Evolutionary conservation across 805 yeast species (phyloP), one percentile per base, ranked within the genome.

Genomic region (Kodamaea jinghongensis): DNA sequence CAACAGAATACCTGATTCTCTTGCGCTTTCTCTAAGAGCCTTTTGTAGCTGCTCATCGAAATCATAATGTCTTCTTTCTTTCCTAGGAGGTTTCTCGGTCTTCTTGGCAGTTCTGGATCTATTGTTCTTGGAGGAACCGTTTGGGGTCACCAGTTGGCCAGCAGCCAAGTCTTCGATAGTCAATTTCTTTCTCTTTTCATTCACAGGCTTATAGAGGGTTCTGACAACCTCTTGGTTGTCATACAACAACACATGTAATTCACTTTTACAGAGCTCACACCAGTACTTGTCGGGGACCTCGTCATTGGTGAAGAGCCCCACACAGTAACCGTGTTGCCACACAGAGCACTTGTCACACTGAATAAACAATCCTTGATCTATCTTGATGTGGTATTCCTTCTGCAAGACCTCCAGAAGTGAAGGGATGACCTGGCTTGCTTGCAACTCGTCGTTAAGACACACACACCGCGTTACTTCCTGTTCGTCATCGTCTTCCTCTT

Each of bases 301-400:
- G 10, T 76, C 79, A 45, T 81, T 87, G 36, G 78, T 79, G 39
- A 71, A 71, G 42, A 91, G 79, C 1, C 96, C 95, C 27, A 91
- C 96, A 68, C 99, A 91, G 63, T 73, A 87, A 2, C 97, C 98
- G 60, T 91, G 99, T 61, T 91, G 99, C 99, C 99, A 91, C 6
- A 84, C 96, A 13, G 86, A 80, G 65, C 99, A 91, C 46, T 76
- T 74, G 54, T 93, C 99, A 71, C 95, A 85, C 54, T 85, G 93
- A 49, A 85, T 85, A 55, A 77, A 85, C 36, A 84, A 70, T 2
- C 91, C 93, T 13, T 71, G 65, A 43, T 76, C 79, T 36, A 62
- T 54, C 38, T 63, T 63, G 40, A 69, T 63, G 34, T 49, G 55
- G 46, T 61, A 68, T 36, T 68, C 71, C 13, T 47, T 49, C 27